phyloP scores from a whole-genome alignment of 805 yeast species.

The Yamadazyma scolyti region DNA sequence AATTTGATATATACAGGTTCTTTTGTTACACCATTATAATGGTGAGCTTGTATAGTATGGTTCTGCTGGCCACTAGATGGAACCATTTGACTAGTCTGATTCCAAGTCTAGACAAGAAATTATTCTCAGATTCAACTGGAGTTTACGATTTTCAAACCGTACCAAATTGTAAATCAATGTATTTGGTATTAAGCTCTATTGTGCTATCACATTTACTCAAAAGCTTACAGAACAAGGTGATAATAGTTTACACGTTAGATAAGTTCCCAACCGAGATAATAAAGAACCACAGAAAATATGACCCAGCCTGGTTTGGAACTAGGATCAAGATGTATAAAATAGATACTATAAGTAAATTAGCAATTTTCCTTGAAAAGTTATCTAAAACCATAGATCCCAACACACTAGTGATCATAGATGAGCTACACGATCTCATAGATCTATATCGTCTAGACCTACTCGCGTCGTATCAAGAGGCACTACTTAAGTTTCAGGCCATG shows the following conservation, averaged over 20 bases:
- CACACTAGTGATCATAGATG: constrained; percentile 23
- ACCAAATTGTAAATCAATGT: constrained; percentile 24
- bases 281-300: constrained; percentile 15
- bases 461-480: constrained; percentile 28
- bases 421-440: constrained; percentile 34
- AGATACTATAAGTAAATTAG: constrained; percentile 8
- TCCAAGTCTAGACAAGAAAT: constrained; percentile 23
- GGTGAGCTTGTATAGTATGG: constrained; percentile 30
- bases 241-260: constrained; percentile 28
- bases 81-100: constrained; percentile 24
- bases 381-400: constrained; percentile 2
- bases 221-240: constrained; percentile 13
- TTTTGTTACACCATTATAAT: constrained; percentile 11
- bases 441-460: constrained; percentile 30
- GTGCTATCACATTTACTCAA: constrained; percentile 25
- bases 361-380: constrained; percentile 5
- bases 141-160: constrained; percentile 35
- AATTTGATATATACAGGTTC: neutral
- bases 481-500: constrained; percentile 29
- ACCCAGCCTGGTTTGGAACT: constrained; percentile 16
- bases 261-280: constrained; percentile 27
- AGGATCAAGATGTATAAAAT: constrained; percentile 4
- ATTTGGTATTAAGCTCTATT: constrained; percentile 18
- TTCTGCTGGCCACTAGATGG: constrained; percentile 20
- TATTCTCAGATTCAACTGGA: constrained; percentile 15